Conservation (phyloP, 1,284 basidiomycete genomes). For the Caloboletus inedulis region DNA sequence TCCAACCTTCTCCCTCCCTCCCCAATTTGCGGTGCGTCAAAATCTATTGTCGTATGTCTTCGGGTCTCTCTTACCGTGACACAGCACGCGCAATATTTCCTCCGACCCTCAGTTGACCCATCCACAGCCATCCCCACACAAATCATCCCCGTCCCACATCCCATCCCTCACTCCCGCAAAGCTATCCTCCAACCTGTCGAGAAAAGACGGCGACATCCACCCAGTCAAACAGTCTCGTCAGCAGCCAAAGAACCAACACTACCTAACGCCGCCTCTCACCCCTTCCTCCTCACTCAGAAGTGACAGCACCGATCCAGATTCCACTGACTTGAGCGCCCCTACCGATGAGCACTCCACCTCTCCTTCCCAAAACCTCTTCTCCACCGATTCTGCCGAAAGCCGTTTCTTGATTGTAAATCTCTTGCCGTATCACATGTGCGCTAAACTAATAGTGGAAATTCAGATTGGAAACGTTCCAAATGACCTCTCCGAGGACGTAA, state of each 20-base stretch:
- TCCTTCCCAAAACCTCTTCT: constrained; percentile 4
- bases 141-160: constrained; percentile 16
- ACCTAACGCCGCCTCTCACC: constrained; percentile 56
- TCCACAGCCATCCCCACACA: constrained; percentile 21
- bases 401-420: constrained; percentile 45
- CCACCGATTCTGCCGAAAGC: constrained; percentile 29
- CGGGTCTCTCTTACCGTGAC: constrained; percentile 13
- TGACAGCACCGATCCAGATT: constrained; percentile 36
- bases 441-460: constrained; percentile 15
- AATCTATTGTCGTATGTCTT: not conserved
- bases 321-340: constrained; percentile 21
- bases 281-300: constrained; percentile 49
- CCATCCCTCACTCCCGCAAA: constrained; percentile 16
- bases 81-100: constrained; percentile 26
- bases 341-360: constrained; percentile 10
- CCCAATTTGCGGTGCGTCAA: constrained; percentile 53
- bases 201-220: constrained; percentile 23
- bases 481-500: constrained; percentile 36
- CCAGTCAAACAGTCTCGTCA: constrained; percentile 24
- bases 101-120: constrained; percentile 38
- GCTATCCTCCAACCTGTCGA: constrained; percentile 6
- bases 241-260: constrained; percentile 33
- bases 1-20: constrained; percentile 59
- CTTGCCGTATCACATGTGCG: not conserved
- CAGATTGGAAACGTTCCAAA: constrained; percentile 35